phyloP scores from a whole-genome alignment of 768 basidiomycete species.

The Rhodotorula babjevae region DNA sequence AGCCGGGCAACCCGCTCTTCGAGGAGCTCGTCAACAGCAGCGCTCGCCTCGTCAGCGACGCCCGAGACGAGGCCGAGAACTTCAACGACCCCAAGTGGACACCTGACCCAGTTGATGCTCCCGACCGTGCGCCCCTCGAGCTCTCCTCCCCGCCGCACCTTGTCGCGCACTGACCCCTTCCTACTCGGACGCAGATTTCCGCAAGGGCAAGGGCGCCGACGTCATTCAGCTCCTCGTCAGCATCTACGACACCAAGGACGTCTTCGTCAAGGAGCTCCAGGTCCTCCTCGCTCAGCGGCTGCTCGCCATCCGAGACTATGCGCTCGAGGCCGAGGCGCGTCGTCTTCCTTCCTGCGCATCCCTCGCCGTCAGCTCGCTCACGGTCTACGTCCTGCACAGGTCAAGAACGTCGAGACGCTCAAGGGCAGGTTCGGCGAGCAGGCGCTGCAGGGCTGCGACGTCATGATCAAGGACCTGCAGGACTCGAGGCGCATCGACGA shows the following conservation, averaged over 20 bases:
- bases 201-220: slow-evolving; percentile 83
- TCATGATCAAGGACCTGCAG: slow-evolving; percentile 96
- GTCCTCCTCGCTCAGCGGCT: slow-evolving; percentile 81
- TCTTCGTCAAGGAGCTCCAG: slow-evolving; percentile 93
- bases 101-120: slow-evolving; percentile 93
- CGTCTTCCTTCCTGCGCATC: no score
- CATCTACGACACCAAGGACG: slow-evolving; percentile 94
- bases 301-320: slow-evolving; percentile 71
- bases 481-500: slow-evolving; percentile 85
- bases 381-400: slow-evolving; percentile 52
- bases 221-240: slow-evolving; percentile 93
- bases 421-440: slow-evolving; percentile 94
- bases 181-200: slow-evolving; percentile 63
- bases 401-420: slow-evolving; percentile 84
- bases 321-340: slow-evolving; percentile 64
- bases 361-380: neutral
- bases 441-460: slow-evolving; percentile 89
- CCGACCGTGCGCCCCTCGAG: slow-evolving; percentile 61
- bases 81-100: slow-evolving; percentile 89
- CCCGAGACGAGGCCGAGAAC: slow-evolving; percentile 65
- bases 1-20: slow-evolving; percentile 78
- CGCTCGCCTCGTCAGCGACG: slow-evolving; percentile 57
- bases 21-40: slow-evolving; percentile 45
- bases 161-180: neutral
- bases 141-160: no score